A percentile compares a stretch with the other conserved stretches of the same genome.
Conservation (phyloP, 352 stramenopile species). For the Nothophytophthora sp. region DNA sequence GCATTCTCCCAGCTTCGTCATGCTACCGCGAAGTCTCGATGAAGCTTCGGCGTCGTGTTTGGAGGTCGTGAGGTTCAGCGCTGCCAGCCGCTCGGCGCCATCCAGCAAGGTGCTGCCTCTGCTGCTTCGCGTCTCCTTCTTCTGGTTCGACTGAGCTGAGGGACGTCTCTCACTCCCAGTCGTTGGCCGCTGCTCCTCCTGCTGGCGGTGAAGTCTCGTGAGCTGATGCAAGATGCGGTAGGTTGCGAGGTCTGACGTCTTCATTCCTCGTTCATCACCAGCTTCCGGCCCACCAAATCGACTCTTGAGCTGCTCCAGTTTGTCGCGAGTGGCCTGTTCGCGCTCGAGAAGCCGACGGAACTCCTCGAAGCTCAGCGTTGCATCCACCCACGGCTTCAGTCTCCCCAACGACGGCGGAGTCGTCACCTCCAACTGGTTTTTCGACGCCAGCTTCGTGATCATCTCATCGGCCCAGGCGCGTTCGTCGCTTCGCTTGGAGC, state of each 20-base stretch:
- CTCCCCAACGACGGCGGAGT: slow-evolving; percentile 19
- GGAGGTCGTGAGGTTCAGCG: background rate
- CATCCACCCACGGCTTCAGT: slow-evolving; percentile 30
- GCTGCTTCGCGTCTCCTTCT: slow-evolving; percentile 11
- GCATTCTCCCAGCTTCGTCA: slow-evolving; percentile 26
- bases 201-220: slow-evolving; percentile 8
- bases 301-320: slow-evolving; percentile 26
- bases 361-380: slow-evolving; percentile 20
- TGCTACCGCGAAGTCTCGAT: slow-evolving; percentile 14
- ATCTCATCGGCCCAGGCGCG: slow-evolving; percentile 26
- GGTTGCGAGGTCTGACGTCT: background rate
- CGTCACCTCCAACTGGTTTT: background rate
- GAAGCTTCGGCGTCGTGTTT: background rate
- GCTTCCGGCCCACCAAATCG: slow-evolving; percentile 10
- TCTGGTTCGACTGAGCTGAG: slow-evolving; percentile 14
- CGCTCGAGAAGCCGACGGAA: slow-evolving; percentile 29
- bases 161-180: background rate
- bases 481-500: slow-evolving; percentile 32
- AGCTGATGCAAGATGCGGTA: slow-evolving; percentile 8
- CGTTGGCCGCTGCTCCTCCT: background rate
- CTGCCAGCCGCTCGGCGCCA: slow-evolving; percentile 8
- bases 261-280: background rate
- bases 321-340: slow-evolving; percentile 29
- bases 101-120: slow-evolving; percentile 8
- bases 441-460: slow-evolving; percentile 2